A percentile compares a stretch with the other conserved stretches of the same genome.
phyloP scores from a whole-genome alignment of 2,329 filamentous ascomycete species.

The Phyllosticta citribraziliensis region DNA sequence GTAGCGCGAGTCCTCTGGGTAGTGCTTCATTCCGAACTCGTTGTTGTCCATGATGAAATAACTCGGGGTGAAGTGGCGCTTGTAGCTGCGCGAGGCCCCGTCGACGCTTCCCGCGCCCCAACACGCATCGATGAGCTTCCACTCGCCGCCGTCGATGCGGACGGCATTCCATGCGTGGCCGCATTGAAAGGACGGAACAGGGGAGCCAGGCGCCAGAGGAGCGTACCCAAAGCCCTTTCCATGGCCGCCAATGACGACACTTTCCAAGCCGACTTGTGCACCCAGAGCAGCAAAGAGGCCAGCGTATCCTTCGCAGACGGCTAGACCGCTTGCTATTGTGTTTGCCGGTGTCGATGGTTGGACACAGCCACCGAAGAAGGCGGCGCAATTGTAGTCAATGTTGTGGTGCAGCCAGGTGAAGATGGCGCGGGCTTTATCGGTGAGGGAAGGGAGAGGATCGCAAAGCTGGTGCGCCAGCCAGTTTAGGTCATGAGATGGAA shows the following conservation, averaged over 20 bases:
- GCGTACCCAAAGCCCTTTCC: constrained; percentile 77
- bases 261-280: constrained; percentile 67
- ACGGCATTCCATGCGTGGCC: constrained; percentile 92
- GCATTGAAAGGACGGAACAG: constrained; percentile 52
- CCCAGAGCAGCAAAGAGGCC: constrained; percentile 72
- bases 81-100: constrained; percentile 48
- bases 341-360: constrained; percentile 58
- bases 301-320: constrained; percentile 89
- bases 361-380: constrained; percentile 66
- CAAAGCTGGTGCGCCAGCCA: constrained; percentile 74
- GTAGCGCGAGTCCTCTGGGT: constrained; percentile 55
- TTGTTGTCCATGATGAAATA: constrained; percentile 59
- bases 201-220: constrained; percentile 52
- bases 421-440: constrained; percentile 85
- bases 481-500: constrained; percentile 59
- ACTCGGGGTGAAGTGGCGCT: constrained; percentile 55
- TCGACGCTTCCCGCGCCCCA: constrained; percentile 78
- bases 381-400: constrained; percentile 69
- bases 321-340: constrained; percentile 66
- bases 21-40: constrained; percentile 72
- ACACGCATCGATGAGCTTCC: constrained; percentile 86
- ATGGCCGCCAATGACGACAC: constrained; percentile 63
- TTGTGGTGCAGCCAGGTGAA: constrained; percentile 97
- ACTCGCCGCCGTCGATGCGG: constrained; percentile 71
- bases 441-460: constrained; percentile 65